Evolutionary conservation across 1,284 basidiomycete genomes (phyloP), one percentile per base, ranked within the genome.

Genomic region (Ustilago xerochloae): DNA sequence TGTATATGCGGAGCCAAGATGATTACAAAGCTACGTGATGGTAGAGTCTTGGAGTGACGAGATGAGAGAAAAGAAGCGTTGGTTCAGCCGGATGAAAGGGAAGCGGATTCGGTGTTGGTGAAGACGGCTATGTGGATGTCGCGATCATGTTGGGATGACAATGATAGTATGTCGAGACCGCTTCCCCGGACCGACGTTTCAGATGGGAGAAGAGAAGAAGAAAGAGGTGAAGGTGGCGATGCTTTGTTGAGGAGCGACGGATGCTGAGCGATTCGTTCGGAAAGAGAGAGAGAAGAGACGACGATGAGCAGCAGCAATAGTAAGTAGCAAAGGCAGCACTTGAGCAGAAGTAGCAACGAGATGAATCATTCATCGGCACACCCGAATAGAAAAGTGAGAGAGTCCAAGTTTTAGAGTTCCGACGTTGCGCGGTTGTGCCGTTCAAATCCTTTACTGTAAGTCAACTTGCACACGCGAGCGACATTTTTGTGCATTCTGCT

Each of bases 111-210:
- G 38, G 8, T 45, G 18, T 10, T 29, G 12, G 16, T 12, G 30
- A n/a, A 16, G 10, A 38, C 46, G 16, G 24, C 54, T 48, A 57
- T 38, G 33, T 46, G 24, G 30, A 30, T 47, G 54, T 57, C 46
- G 46, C 29, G 33, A 30, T 28, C 54, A 57, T 57, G 45, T 15
- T 57, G 2, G 26, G 12, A 30, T n/a, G n/a, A n/a, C n/a, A 26
- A 6, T 41, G 33, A n/a, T 24, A 30, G 16, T 7, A 36, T 16
- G 41, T 47, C 54, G 46, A 57, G 45, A 32, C 54, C 26, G 54
- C 45, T 57, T 57, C 45, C 45, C 54, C 32, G 9, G 28, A 12
- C 30, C 28, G 51, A 18, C 28, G 28, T 12, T 41, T 15, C 8
- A 48, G 48, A 15, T 35, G 48, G 28, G 35, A 8, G 33, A 36